Base-by-base conservation (phyloP, 257 asterid species). In the Gynochthodes officinalis region DNA sequence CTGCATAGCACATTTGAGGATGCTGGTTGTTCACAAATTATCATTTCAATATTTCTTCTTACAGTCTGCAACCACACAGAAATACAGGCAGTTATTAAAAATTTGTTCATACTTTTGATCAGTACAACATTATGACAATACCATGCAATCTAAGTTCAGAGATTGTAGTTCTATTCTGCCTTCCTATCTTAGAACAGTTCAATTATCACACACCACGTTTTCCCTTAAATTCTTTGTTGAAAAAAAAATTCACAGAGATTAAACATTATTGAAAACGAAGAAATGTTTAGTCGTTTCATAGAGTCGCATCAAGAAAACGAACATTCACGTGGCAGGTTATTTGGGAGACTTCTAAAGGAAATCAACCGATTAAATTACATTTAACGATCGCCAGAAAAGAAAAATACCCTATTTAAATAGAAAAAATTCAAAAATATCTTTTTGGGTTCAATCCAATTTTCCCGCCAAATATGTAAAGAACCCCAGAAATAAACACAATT, bases 11-110 rank as follows among this genome's bases (percentile, higher is more conserved):
- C 75, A 77, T 93, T 90, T 33, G 80, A 43, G 42, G 96, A 76
- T 55, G 84, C 73, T 35, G 80, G 75, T 59, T 75, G 77, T 73
- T 84, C 86, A 25, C 9, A 25, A 78, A 81, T 68, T 14, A 81
- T 81, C 78, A 73, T 75, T 83, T 93, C 96, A 71, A 93, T 90
- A 39, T 86, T 75, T 78, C 89, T 86, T 72, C 84, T 83, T 10
- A 90, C 92, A 64, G 88, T 76, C 98, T 93, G 88, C 80, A 81
- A 66, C 55, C 64, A 70, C 25, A 73, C 23, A 67, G 71, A 48
- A 54, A 44, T 7, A 35, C 71, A 55, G 28, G 39, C 27, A 75
- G 61, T 42, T 35, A 10, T 43, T 48, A 30, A 49, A 72, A 27
- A 54, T 30, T 72, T 54, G 40, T n/a, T 44, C 32, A 65, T 65